These are phyloP conservation scores for Fusarium stilboides DNA, from an alignment of 2,329 filamentous ascomycete genomes.

Conservation along the genomic window DNA sequence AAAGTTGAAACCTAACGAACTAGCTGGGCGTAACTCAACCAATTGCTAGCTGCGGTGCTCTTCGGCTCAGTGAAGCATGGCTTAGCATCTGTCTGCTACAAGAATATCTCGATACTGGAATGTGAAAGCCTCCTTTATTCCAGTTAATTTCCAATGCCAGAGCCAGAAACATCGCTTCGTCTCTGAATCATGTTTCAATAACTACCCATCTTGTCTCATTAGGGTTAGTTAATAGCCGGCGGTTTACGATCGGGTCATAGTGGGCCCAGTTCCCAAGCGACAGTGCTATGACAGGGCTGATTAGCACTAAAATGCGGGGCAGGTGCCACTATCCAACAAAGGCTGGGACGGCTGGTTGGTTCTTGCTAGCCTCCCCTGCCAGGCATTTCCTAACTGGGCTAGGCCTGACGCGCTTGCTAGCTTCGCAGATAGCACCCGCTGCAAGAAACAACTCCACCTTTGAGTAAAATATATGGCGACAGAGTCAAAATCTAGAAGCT, in stretches of 20 bases:
- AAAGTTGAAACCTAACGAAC: neutral
- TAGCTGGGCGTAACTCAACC: neutral
- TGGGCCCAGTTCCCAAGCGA: neutral
- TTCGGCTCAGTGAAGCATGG: neutral
- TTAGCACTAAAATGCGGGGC: constrained; percentile 27
- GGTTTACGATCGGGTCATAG: constrained; percentile 5
- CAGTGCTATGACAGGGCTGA: constrained; percentile 26
- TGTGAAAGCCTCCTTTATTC: neutral
- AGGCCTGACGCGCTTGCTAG: constrained; percentile 14
- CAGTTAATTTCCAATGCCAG: neutral
- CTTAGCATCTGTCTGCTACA: neutral
- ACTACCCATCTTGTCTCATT: neutral
- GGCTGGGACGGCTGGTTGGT: constrained; percentile 25
- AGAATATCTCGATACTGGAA: neutral
- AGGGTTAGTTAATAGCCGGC: neutral
- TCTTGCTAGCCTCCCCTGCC: constrained; percentile 1
- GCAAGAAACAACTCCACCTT: constrained; percentile 12
- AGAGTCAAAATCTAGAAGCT: constrained; percentile 36
- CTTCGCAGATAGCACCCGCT: constrained; percentile 7
- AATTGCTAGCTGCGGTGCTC: neutral
- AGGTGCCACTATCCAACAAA: constrained; percentile 1
- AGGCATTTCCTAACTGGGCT: constrained; percentile 6
- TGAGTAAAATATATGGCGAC: constrained; percentile 20
- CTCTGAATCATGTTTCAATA: neutral
- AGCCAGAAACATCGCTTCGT: neutral